Conservation (phyloP, 192 early-diverging fungal genomes). For the Tieghemiomyces parasiticus region DNA sequence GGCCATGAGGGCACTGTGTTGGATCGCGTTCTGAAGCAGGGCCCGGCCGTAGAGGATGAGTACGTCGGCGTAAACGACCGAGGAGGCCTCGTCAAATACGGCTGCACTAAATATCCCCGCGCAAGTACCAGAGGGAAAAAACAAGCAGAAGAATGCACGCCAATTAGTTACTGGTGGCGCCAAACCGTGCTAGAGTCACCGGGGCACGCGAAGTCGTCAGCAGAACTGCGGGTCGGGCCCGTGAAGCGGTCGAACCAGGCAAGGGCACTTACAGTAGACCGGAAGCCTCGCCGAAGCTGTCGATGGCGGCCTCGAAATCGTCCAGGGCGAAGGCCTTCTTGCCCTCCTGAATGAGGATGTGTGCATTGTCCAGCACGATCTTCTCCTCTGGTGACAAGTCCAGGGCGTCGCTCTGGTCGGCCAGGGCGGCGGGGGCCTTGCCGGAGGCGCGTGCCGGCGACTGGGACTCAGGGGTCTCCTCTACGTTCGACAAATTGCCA, state of each 20-base stretch:
- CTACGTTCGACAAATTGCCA: no score
- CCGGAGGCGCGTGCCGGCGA: no score
- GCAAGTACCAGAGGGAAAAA: no score
- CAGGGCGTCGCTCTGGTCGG: no score
- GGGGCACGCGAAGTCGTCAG: no score
- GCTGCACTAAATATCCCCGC: background rate
- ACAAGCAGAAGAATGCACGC: no score
- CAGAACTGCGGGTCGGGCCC: no score
- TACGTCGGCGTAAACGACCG: slow-evolving; percentile 49
- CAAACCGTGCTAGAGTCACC: no score
- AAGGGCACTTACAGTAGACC: slow-evolving; percentile 35
- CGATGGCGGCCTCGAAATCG: slow-evolving; percentile 46
- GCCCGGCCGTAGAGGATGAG: slow-evolving; percentile 61
- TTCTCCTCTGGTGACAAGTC: slow-evolving; percentile 6
- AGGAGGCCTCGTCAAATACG: slow-evolving; percentile 10
- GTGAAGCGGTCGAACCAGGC: no score
- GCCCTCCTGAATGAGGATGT: slow-evolving; percentile 39
- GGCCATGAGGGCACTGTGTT: slow-evolving; percentile 61
- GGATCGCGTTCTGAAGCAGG: slow-evolving; percentile 53
- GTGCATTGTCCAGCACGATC: background rate
- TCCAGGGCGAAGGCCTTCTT: slow-evolving; percentile 43
- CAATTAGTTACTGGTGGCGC: no score
- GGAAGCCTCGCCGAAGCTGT: slow-evolving; percentile 51
- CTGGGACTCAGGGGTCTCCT: no score
- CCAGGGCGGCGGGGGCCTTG: no score